Base-by-base conservation (phyloP, 805 yeast genomes). In the Kodamaea kaohsiungensis region DNA sequence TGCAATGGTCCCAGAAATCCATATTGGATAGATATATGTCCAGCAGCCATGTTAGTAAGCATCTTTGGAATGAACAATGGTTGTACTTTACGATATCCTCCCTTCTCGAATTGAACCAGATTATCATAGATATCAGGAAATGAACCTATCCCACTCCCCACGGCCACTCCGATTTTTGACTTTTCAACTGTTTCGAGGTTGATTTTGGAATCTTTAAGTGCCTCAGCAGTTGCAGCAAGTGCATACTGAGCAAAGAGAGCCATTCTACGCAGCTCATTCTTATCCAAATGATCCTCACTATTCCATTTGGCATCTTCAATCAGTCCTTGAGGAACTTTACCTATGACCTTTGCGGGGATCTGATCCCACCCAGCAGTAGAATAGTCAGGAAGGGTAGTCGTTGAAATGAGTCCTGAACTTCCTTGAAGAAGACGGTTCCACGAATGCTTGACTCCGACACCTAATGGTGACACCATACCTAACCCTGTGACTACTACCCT, bases 121-220 rank as follows among this genome's bases (percentile, higher is more conserved):
- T 87, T 89, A 2, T 82, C 87, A 62, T 84, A 84, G 0, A 83
- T 69, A 55, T 90, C 96, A 15, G 83, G 86, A 48, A 93, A 78
- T 1, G 96, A 89, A 0, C 98, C 98, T 49, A 95, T 89, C 0
- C 98, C 97, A 1, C 96, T 86, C 0, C 98, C 99, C 7, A 93
- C 82, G n/a, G 91, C 86, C 1, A 89, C 91, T 1, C 98, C 96
- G 2, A 84, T 65, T 53, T 51, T 64, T 3, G 46, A 35, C 3
- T 33, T 39, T 15, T 40, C 48, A 27, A 19, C 64, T 1, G 68
- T 71, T 0, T 70, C 54, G 1, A 53, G 53, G 0, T 85, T 81
- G 27, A 73, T 37, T 5, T 77, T 68, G 0, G 98, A 85, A 67
- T 89, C 92, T 0, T 64, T 62, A 8, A 95, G 64, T 0, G 98